Percentiles rank a stretch among this genome's conserved stretches.
These are phyloP conservation scores for Cutaneotrichosporon mucoides DNA, from an alignment of 1,284 basidiomycete species.

Conservation along the genomic window DNA sequence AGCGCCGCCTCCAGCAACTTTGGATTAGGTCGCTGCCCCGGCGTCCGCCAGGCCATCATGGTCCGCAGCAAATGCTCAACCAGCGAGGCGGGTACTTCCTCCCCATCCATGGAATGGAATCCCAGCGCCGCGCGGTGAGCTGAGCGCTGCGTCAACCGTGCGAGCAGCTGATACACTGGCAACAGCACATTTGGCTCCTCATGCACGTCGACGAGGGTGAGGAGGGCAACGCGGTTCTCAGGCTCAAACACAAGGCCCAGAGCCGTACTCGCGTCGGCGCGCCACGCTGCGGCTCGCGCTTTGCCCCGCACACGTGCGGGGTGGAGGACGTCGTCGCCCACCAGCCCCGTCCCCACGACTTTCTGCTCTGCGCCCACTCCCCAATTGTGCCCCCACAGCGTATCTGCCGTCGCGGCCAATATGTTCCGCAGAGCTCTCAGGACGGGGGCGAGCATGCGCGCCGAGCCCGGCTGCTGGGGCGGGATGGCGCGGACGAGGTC, in stretches of 20 bases:
- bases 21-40: conserved; percentile 38
- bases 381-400: conserved; percentile 46
- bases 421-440: conserved; percentile 42
- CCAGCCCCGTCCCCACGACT: conserved; percentile 41
- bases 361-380: conserved; percentile 42
- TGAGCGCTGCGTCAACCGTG: conserved; percentile 58
- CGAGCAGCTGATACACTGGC: conserved; percentile 55
- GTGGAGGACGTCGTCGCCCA: conserved; percentile 23
- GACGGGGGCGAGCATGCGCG: conserved; percentile 26
- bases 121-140: conserved; percentile 57
- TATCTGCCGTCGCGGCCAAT: conserved; percentile 40
- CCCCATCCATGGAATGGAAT: neutral
- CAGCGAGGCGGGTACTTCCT: conserved; percentile 21
- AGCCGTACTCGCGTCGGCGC: conserved; percentile 21
- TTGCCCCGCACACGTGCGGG: conserved; percentile 16
- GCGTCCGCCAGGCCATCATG: conserved; percentile 21
- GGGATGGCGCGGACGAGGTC: conserved; percentile 20
- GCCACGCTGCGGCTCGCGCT: conserved; percentile 13
- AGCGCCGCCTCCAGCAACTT: conserved; percentile 68
- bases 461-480: conserved; percentile 6
- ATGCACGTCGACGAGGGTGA: conserved; percentile 26
- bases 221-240: conserved; percentile 29
- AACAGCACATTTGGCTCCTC: conserved; percentile 47
- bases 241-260: conserved; percentile 36
- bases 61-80: conserved; percentile 30